Conservation (phyloP, 139 green algal genomes). For the Chara braunii region DNA sequence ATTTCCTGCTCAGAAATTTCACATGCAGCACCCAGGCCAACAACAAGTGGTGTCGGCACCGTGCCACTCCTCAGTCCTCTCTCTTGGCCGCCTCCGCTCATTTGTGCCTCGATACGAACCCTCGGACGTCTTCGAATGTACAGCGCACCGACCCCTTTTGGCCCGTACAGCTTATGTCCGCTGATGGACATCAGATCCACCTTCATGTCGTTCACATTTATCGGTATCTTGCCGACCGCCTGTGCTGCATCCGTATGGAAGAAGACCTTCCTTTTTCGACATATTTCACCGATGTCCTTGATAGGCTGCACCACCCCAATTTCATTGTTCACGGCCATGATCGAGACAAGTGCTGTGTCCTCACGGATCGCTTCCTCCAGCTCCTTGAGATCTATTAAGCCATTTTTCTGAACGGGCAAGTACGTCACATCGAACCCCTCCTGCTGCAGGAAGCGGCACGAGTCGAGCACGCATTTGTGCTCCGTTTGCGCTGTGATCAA, state of each 20-base stretch:
- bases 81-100: constrained; percentile 80
- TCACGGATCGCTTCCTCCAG: constrained; percentile 67
- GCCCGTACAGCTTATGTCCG: constrained; percentile 95
- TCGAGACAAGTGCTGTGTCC: constrained; percentile 77
- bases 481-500: constrained; percentile 92
- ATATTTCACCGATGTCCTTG: constrained; percentile 76
- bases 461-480: constrained; percentile 97
- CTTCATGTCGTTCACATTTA: constrained; percentile 78
- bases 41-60: constrained; percentile 69
- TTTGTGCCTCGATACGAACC: constrained; percentile 85
- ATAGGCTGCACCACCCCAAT: constrained; percentile 80
- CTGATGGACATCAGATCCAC: constrained; percentile 87
- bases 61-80: constrained; percentile 76
- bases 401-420: constrained; percentile 76
- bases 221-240: constrained; percentile 85
- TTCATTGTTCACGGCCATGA: constrained; percentile 98
- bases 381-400: constrained; percentile 70
- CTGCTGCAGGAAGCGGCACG: constrained; percentile 76
- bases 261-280: constrained; percentile 65
- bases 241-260: constrained; percentile 76
- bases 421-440: constrained; percentile 70
- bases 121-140: constrained; percentile 87
- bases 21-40: constrained; percentile 81
- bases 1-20: constrained; percentile 54
- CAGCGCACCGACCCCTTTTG: constrained; percentile 89